These are phyloP conservation scores for Pharnaceum exiguum DNA, from an alignment of 148 eudicot genomes.

Conservation along the genomic window DNA sequence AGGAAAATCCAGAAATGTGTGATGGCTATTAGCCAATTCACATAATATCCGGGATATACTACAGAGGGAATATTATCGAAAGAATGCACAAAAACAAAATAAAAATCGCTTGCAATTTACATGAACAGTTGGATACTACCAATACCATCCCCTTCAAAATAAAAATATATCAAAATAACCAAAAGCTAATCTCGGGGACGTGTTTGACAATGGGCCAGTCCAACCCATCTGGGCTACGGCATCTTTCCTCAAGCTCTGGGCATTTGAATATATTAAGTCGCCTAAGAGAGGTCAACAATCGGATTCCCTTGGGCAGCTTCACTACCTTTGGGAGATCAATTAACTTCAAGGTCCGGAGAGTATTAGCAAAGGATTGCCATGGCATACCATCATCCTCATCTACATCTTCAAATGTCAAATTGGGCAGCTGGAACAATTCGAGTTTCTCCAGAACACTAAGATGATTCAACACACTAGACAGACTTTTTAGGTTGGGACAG, in stretches of 20 bases:
- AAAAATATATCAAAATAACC: too few species aligned
- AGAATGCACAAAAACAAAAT: too few species aligned
- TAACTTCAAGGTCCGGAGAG: too few species aligned
- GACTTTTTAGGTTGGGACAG: background rate
- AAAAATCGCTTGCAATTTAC: too few species aligned
- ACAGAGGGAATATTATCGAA: too few species aligned
- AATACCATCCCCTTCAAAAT: too few species aligned
- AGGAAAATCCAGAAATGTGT: too few species aligned
- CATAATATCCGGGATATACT: too few species aligned
- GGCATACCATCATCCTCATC: background rate
- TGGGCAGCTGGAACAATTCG: background rate
- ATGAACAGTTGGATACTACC: too few species aligned
- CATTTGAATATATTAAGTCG: background rate
- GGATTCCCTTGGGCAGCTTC: conserved; percentile 17
- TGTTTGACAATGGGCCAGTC: conserved; percentile 14
- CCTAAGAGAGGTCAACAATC: background rate
- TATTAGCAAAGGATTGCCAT: too few species aligned
- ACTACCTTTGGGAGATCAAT: background rate
- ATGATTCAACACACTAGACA: background rate
- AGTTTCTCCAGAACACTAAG: too few species aligned
- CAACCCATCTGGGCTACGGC: background rate
- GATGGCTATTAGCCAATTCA: too few species aligned
- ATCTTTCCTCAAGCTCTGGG: conserved; percentile 9
- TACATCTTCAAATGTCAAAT: background rate
- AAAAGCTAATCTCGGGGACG: background rate